Evolutionary conservation across 345 rosid species (phyloP), one percentile per base, ranked within the genome.

Genomic region (Salix dunnii): DNA sequence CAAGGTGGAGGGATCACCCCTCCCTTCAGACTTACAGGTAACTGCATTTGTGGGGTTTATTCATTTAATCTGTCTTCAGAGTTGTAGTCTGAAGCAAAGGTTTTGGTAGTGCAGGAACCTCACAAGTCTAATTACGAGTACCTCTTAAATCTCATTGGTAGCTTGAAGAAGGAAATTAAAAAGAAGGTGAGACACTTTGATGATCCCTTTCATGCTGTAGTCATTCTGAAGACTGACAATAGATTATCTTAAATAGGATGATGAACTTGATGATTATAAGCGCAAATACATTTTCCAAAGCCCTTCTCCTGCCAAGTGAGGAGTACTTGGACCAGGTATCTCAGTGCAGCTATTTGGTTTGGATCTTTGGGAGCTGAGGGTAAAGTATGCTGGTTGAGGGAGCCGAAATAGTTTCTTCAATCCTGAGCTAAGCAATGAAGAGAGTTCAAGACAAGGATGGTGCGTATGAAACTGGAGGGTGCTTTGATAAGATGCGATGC

Each of bases 141-240:
- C 46, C 67, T 73, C 23, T 35, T 73, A 14, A 61, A 73, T 38
- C 36, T 73, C 35, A 27, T 73, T 40, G 76, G 36, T 40, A 73
- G 76, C 67, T 61, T 73, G 68, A 73, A 73, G 76, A 60, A 61
- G n/a, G 76, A 73, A 36, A 38, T 73, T 23, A 60, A 23, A 61
- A 27, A 27, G 67, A 61, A 73, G 76, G 75, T 72, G 64, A 72
- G 67, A 36, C 53, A 35, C 6, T 16, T 31, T 30, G 5, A 5
- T 27, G 33, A 33, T 20, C 27, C 23, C 27, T n/a, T n/a, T 72
- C 64, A 17, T n/a, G 23, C 0, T 23, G 12, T 36, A 3, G 7
- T 10, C 14, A 25, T 43, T 48, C 18, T 35, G n/a, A 35, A 20
- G 35, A 72, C 25, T 72, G 20, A 72, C 48, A 33, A 7, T 17